Percentiles rank a stretch among this genome's conserved stretches.
These are phyloP conservation scores for Heterobasidion occidentale DNA, from an alignment of 1,284 basidiomycete species.

Conservation along the genomic window DNA sequence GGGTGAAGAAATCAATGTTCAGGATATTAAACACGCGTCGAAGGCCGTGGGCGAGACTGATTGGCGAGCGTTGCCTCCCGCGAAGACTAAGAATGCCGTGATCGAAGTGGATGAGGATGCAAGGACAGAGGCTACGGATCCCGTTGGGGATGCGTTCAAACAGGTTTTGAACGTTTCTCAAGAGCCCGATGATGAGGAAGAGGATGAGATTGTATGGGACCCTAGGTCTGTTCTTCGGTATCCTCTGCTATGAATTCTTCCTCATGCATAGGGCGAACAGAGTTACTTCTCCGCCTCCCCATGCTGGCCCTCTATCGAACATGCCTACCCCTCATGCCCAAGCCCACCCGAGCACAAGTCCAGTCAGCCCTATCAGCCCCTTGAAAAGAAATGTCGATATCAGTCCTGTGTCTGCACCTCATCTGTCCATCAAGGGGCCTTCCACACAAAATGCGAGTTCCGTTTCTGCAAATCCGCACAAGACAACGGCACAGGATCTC, in stretches of 20 bases:
- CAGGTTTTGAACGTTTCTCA: slow-evolving; percentile 40
- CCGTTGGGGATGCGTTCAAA: slow-evolving; percentile 72
- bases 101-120: slow-evolving; percentile 51
- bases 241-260: background rate
- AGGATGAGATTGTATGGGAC: slow-evolving; percentile 60
- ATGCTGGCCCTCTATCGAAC: background rate
- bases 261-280: background rate
- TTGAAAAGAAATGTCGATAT: background rate
- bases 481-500: slow-evolving; percentile 55
- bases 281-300: background rate
- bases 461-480: background rate
- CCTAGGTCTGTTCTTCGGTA: slow-evolving; percentile 33
- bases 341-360: background rate
- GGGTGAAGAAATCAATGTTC: background rate
- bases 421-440: background rate
- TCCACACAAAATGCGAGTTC: background rate
- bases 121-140: slow-evolving; percentile 68
- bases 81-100: background rate
- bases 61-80: background rate
- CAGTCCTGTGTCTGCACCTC: slow-evolving; percentile 1
- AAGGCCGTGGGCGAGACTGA: background rate
- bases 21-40: background rate
- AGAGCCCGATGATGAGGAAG: slow-evolving; percentile 36
- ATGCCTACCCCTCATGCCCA: background rate
- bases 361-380: background rate